These are phyloP conservation scores for Geotrichum histeridarum DNA, from an alignment of 1,139 yeast genomes.

Conservation along the genomic window DNA sequence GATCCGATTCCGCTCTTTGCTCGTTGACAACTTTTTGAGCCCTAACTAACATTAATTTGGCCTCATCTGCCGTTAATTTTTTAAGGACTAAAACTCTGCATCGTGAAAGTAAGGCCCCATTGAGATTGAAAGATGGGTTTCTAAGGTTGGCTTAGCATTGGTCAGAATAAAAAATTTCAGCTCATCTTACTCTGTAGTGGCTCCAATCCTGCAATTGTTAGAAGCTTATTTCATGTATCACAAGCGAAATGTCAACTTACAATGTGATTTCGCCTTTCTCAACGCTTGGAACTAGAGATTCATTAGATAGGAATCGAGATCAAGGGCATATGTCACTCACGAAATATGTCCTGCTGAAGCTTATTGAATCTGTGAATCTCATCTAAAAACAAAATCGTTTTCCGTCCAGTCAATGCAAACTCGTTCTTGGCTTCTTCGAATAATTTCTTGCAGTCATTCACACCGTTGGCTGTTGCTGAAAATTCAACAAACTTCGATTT, in stretches of 20 bases:
- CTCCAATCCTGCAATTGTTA: slow-evolving; percentile 53
- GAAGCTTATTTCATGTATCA: not conserved
- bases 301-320: not conserved
- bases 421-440: slow-evolving; percentile 74
- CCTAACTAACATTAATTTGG: slow-evolving; percentile 54
- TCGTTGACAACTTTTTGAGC: slow-evolving; percentile 61
- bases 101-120: slow-evolving; percentile 81
- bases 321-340: slow-evolving; percentile 50
- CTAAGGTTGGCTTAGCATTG: slow-evolving; percentile 12
- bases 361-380: slow-evolving; percentile 91
- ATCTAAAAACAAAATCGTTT: slow-evolving; percentile 79
- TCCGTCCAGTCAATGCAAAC: slow-evolving; percentile 55
- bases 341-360: slow-evolving; percentile 78
- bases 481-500: slow-evolving; percentile 68
- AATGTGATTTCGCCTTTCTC: slow-evolving; percentile 42
- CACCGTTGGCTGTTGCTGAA: slow-evolving; percentile 77
- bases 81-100: slow-evolving; percentile 82
- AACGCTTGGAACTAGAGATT: slow-evolving; percentile 34
- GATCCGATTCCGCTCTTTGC: slow-evolving; percentile 42
- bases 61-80: slow-evolving; percentile 52
- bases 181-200: slow-evolving; percentile 66
- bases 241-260: slow-evolving; percentile 7
- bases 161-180: not conserved
- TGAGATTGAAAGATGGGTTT: slow-evolving; percentile 86
- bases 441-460: slow-evolving; percentile 63